These are phyloP conservation scores for Euptelea pleiosperma DNA, from an alignment of 164 flowering plant species.

Conservation along the genomic window DNA sequence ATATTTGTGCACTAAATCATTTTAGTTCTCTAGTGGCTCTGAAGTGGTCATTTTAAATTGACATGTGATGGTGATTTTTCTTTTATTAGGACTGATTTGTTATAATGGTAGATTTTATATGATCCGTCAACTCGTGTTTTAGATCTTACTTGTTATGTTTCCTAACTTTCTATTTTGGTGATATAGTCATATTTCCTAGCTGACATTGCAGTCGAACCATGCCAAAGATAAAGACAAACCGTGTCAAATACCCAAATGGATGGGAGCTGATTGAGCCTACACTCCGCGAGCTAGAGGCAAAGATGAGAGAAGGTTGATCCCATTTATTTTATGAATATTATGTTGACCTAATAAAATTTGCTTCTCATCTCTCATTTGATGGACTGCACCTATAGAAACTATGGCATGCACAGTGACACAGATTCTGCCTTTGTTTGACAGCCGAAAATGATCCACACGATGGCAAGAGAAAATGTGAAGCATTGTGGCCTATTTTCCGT, in stretches of 20 bases:
- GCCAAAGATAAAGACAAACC: slow-evolving; percentile 83
- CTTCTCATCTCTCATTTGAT: background rate
- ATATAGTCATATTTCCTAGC: background rate
- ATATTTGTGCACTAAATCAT: too few relatives aligned
- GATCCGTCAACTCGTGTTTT: background rate
- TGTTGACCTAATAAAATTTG: background rate
- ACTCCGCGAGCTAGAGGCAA: slow-evolving; percentile 68
- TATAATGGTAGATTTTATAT: background rate
- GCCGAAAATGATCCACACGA: slow-evolving; percentile 85
- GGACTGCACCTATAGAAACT: too few relatives aligned
- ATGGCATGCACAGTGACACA: background rate
- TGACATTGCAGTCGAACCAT: slow-evolving; percentile 32
- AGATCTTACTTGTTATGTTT: background rate
- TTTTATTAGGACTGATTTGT: too few relatives aligned
- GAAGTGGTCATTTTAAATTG: too few relatives aligned
- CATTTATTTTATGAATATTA: background rate
- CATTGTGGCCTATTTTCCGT: slow-evolving; percentile 80
- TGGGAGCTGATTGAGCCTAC: slow-evolving; percentile 92
- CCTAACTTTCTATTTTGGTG: background rate
- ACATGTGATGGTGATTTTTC: too few relatives aligned
- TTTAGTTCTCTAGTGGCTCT: too few relatives aligned
- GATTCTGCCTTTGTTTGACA: slow-evolving; percentile 26
- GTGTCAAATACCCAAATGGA: slow-evolving; percentile 70
- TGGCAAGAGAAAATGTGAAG: slow-evolving; percentile 84
- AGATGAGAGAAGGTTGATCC: slow-evolving; percentile 82